Base-by-base conservation (phyloP, 164 flowering plant species). In the Tetrastigma voinierianum region DNA sequence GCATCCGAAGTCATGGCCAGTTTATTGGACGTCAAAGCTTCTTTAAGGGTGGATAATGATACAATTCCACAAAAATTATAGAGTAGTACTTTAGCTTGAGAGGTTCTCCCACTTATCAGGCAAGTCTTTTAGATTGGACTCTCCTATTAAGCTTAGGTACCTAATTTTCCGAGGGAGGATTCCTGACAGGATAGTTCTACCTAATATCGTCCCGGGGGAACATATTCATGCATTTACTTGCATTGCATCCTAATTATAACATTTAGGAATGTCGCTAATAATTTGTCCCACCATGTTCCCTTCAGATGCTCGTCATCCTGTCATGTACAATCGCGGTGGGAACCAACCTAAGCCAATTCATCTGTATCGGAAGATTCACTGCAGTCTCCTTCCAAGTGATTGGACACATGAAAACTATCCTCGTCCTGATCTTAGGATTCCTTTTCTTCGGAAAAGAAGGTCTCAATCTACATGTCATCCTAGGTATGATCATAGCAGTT, bases 311-410 rank as follows among this genome's bases (percentile, higher is more conserved):
- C 71, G 70, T 87, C 18, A 19, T 80, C 44, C 75, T 87, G 57
- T 91, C 98, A 4, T 93, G 96, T 82, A 78, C 81, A 48, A 88
- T 90, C 20, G 91, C 93, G 3, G 81, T 88, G 11, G 96, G 96
- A 47, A 87, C 90, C 72, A 88, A 88, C 73, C 86, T 89, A n/a
- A 89, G 91, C 77, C 91, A 89, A 62, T 87, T 89, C 82, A 89
- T 83, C 82, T 90, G 98, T 84, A 93, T 93, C 2, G 94, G 96
- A 55, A 82, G 97, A 78, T 93, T 93, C 67, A 85, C 93, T 1
- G 90, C 93, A 4, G 96, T 90, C 61, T 78, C 93, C 14, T 88
- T 90, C 75, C 91, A 93, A 82, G 98, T 93, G 16, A 87, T 93
- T 19, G 97, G 97, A 47, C 98, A 90, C 70, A 93, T 81, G 91